Evolutionary conservation across 2,329 filamentous ascomycete species (phyloP).

Genomic region (Davidsoniella eucalypti): DNA sequence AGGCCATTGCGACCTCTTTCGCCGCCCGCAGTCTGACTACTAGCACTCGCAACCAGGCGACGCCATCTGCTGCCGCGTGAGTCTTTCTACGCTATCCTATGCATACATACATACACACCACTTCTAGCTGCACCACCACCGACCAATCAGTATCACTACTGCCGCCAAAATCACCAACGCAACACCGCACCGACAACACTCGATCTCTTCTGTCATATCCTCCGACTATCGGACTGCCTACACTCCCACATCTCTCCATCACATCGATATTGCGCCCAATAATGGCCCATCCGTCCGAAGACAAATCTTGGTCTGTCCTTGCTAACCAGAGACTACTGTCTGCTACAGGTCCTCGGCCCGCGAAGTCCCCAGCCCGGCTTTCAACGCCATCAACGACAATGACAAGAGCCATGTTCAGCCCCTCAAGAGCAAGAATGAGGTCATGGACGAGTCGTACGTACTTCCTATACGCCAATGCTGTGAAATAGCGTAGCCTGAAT

Average conservation of each 20-base stretch:
- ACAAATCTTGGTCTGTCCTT: not conserved
- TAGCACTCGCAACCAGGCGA: slow-evolving; percentile 14
- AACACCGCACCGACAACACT: not conserved
- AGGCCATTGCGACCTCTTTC: slow-evolving; percentile 13
- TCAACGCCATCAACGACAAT: slow-evolving; percentile 32
- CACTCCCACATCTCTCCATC: not conserved
- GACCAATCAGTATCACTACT: not conserved
- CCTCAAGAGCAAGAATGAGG: slow-evolving; percentile 40
- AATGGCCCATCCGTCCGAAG: not conserved
- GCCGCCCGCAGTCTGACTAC: slow-evolving; percentile 6
- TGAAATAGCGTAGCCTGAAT: not conserved
- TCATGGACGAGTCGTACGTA: slow-evolving; percentile 69
- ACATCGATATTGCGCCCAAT: not conserved
- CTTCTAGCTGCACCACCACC: not conserved
- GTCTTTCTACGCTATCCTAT: slow-evolving; percentile 11
- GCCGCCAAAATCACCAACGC: not conserved
- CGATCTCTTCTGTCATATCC: not conserved
- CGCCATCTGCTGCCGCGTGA: slow-evolving; percentile 6
- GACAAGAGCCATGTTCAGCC: slow-evolving; percentile 46
- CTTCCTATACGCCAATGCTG: not conserved
- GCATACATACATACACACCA: slow-evolving; percentile 13
- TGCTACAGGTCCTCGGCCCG: slow-evolving; percentile 31
- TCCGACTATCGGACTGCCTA: not conserved
- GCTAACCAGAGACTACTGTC: not conserved
- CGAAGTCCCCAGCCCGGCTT: slow-evolving; percentile 45